A percentile compares a stretch with the other conserved stretches of the same genome.
Evolutionary conservation across 495 filamentous ascomycete species (phyloP).

Genomic region (Talaromyces ruber): DNA sequence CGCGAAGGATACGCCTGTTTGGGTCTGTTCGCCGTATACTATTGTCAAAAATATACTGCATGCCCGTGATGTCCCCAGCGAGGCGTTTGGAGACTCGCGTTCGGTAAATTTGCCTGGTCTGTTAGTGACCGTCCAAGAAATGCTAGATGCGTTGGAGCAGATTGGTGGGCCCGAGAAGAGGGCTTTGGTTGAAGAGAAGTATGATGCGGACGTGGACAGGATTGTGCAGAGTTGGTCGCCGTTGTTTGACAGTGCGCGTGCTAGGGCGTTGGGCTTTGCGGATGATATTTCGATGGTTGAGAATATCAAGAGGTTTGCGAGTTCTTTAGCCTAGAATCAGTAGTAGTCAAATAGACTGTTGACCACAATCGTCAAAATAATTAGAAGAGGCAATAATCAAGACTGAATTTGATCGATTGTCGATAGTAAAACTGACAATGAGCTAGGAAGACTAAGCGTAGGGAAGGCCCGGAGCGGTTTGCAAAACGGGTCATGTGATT

Average conservation of each 20-base stretch:
- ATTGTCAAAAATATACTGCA: conserved; percentile 64
- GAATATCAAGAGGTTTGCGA: conserved; percentile 46
- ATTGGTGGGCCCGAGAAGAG: conserved; percentile 62
- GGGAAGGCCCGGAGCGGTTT: conserved; percentile 36
- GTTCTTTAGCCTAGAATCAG: conserved; percentile 21
- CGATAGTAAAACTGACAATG: too few species aligned
- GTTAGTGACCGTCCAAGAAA: conserved; percentile 61
- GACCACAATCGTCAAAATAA: background rate
- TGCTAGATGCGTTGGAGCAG: conserved; percentile 63
- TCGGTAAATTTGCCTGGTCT: conserved; percentile 69
- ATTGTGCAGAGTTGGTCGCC: conserved; percentile 71
- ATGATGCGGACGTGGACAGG: conserved; percentile 54
- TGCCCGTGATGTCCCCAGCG: conserved; percentile 47
- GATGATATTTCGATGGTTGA: conserved; percentile 50
- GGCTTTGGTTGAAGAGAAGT: conserved; percentile 54
- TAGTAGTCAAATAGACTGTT: background rate
- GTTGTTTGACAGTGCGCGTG: conserved; percentile 52
- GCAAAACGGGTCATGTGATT: conserved; percentile 44
- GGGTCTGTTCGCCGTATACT: conserved; percentile 59
- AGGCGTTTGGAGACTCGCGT: conserved; percentile 45
- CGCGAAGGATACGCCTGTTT: conserved; percentile 44
- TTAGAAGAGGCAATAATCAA: background rate
- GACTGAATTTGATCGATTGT: background rate
- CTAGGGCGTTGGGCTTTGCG: conserved; percentile 50
- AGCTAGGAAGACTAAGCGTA: background rate